Conservation (phyloP, 1,284 basidiomycete species). For the Exobasidium cylindrosporum region DNA sequence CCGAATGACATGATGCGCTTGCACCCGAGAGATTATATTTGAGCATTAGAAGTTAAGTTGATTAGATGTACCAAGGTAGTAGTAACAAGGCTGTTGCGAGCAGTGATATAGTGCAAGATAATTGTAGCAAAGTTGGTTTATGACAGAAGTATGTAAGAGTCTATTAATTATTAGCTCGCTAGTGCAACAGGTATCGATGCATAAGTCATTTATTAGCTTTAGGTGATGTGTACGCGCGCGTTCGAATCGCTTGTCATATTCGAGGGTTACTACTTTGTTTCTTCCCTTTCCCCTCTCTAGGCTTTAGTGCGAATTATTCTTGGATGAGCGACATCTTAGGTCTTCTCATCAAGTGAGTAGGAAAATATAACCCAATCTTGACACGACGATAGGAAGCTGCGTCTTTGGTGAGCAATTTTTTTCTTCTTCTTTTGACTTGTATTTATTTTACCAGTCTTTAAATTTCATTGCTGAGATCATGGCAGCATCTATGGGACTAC, state of each 20-base stretch:
- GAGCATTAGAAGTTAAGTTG: no score
- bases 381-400: neutral
- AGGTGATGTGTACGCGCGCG: neutral
- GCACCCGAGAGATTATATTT: no score
- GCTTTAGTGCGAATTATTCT: neutral
- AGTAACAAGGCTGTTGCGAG: no score
- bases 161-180: neutral
- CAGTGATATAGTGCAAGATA: no score
- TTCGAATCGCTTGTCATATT: neutral
- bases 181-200: neutral
- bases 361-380: neutral
- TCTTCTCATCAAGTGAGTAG: constrained; percentile 1
- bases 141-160: no score
- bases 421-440: no score
- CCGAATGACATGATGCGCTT: neutral
- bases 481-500: neutral
- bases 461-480: no score
- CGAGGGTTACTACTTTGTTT: neutral
- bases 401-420: neutral
- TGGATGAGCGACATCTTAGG: neutral
- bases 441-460: no score
- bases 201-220: neutral
- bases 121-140: no score
- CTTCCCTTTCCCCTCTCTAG: neutral
- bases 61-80: no score